Evolutionary conservation across 805 yeast species (phyloP), one percentile per base, ranked within the genome.

Genomic region (Pichia sporocuriosa): DNA sequence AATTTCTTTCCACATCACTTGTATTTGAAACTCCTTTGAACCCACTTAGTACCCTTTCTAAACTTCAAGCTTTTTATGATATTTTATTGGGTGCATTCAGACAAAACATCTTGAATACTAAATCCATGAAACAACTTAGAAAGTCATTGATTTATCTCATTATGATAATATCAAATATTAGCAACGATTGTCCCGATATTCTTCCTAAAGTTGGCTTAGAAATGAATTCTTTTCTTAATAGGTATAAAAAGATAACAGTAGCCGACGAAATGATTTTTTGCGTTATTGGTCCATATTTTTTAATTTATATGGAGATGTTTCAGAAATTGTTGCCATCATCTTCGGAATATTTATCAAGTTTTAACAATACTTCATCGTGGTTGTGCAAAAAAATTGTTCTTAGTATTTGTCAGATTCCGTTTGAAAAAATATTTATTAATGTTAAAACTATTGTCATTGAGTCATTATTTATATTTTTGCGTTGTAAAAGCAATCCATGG

Each of bases 401-500:
- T 3, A 40, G 50, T 5, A 37, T 49, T 12, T 57, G 59, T 24
- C 36, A 37, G 1, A 11, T 59, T 9, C 34, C 58, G 2, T 39
- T 52, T 6, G 23, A 39, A 16, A 39, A 44, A n/a, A 42, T 59
- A 7, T 42, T 41, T 27, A 20, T 34, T 4, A 51, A 42, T 4
- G 25, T 32, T 1, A 46, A 43, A 13, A 45, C 25, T 15, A 32
- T 39, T n/a, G 38, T 49, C 30, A 28, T 49, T 22, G 65, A 61
- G 22, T 51, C 63, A 0, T 37, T 57, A 20, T 31, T 40, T 3
- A 31, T 59, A 9, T 58, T 58, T 35, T 13, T 49, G 7, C 29
- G 23, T 0, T 35, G 56, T 3, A 39, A 50, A 4, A 42, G 44
- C 8, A 57, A 58, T 37, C 58, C 62, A 1, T 59, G 63, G 62